phyloP scores from a whole-genome alignment of 768 basidiomycete species.

The Lactarius hengduanensis region DNA sequence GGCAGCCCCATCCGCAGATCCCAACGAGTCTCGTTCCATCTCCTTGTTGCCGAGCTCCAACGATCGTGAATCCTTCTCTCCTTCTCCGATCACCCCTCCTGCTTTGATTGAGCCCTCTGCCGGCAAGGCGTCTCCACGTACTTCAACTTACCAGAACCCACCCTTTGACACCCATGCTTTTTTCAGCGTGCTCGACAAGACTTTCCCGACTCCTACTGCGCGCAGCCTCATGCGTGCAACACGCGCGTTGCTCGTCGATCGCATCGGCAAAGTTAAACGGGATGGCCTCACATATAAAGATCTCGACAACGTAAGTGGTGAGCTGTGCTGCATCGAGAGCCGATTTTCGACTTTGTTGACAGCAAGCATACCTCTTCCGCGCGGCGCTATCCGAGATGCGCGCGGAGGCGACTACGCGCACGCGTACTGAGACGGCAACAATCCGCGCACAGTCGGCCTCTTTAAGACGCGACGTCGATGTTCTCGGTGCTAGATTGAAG shows the following conservation, averaged over 20 bases:
- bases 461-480: conserved; percentile 83
- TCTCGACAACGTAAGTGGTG: conserved; percentile 67
- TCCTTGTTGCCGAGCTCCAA: conserved; percentile 9
- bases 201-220: conserved; percentile 72
- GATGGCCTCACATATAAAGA: conserved; percentile 77
- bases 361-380: conserved; percentile 96
- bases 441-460: conserved; percentile 74
- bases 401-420: conserved; percentile 77
- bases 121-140: conserved; percentile 6
- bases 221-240: conserved; percentile 83
- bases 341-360: conserved; percentile 15
- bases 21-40: conserved; percentile 18
- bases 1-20: conserved; percentile 2
- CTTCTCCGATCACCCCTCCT: conserved; percentile 18
- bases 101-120: conserved; percentile 9
- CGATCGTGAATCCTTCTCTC: conserved; percentile 4
- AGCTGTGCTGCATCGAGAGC: background rate
- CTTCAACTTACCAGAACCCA: conserved; percentile 55
- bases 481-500: conserved; percentile 86
- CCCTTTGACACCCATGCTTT: conserved; percentile 85
- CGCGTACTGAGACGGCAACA: conserved; percentile 81
- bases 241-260: conserved; percentile 73
- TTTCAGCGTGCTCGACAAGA: conserved; percentile 65
- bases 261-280: conserved; percentile 64
- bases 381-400: conserved; percentile 90